A percentile compares a stretch with the other conserved stretches of the same genome.
Conservation (phyloP, 129 eudicot species). For the Mikania micrantha region DNA sequence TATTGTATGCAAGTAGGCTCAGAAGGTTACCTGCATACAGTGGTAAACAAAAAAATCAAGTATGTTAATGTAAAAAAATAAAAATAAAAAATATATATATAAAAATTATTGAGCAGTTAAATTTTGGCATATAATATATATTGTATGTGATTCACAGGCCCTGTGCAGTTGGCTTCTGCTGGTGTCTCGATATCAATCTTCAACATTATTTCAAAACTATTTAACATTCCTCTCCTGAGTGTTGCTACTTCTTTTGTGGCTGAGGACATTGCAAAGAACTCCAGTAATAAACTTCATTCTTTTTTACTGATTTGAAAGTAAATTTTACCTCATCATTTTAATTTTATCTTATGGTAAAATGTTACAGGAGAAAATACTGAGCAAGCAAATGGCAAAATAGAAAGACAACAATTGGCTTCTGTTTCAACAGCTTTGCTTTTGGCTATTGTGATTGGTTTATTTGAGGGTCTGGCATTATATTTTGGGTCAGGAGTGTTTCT, state of each 20-base stretch:
- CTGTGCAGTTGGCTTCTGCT: constrained; percentile 90
- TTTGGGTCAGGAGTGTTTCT: constrained; percentile 87
- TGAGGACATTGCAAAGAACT: constrained; percentile 76
- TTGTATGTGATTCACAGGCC: constrained; percentile 37
- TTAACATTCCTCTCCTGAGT: constrained; percentile 92
- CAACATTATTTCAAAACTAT: constrained; percentile 77
- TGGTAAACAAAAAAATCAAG: not conserved
- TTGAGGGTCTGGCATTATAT: constrained; percentile 77
- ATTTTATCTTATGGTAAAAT: constrained; percentile 4
- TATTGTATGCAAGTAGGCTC: too few species aligned
- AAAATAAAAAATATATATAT: too few species aligned
- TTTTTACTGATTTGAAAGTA: not conserved
- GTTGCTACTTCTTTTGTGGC: constrained; percentile 98
- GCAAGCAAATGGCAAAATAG: constrained; percentile 26
- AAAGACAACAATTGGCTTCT: constrained; percentile 72
- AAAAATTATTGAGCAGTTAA: too few species aligned
- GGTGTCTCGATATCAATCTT: constrained; percentile 88
- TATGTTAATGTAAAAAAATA: not conserved
- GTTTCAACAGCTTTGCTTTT: constrained; percentile 87
- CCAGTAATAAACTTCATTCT: constrained; percentile 16
- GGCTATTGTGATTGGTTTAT: constrained; percentile 81
- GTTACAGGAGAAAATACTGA: constrained; percentile 21
- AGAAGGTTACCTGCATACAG: not conserved
- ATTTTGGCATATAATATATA: not conserved
- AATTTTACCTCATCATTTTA: constrained; percentile 5